Conservation (phyloP, 305 asterid genomes). For the Fraxinus floribunda region DNA sequence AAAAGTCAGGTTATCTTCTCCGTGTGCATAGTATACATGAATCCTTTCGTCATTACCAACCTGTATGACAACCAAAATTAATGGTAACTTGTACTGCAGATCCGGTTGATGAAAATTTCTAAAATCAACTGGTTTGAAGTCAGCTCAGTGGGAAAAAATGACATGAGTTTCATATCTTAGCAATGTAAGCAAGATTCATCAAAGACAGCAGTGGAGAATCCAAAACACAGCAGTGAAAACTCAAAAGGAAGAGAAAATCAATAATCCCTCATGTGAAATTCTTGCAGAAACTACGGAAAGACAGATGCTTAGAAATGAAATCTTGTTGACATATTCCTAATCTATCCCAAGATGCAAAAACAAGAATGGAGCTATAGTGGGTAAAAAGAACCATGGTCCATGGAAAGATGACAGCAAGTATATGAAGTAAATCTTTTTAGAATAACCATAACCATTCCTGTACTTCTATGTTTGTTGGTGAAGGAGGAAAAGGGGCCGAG, state of each 20-base stretch:
- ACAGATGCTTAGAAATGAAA: background rate
- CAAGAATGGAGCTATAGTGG: background rate
- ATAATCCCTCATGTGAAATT: background rate
- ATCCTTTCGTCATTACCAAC: slow-evolving; percentile 95
- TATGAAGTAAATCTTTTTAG: background rate
- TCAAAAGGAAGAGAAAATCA: background rate
- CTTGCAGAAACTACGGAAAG: background rate
- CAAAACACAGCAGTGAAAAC: background rate
- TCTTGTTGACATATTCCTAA: background rate
- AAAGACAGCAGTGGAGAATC: background rate
- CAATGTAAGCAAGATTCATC: slow-evolving; percentile 4
- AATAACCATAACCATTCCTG: background rate
- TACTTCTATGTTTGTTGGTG: background rate
- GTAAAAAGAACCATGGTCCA: background rate
- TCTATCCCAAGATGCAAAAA: background rate
- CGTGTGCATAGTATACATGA: slow-evolving; percentile 99
- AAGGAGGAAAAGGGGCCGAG: background rate
- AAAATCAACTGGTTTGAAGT: slow-evolving; percentile 8
- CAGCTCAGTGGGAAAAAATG: slow-evolving; percentile 10
- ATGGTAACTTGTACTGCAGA: slow-evolving; percentile 28
- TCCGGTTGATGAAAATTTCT: slow-evolving; percentile 13
- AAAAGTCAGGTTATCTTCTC: slow-evolving; percentile 83
- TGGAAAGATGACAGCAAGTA: background rate
- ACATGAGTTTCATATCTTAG: background rate
- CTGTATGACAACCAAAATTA: slow-evolving; percentile 43